Conservation (phyloP, 2,329 filamentous ascomycete genomes). For the Phialophora expanda region DNA sequence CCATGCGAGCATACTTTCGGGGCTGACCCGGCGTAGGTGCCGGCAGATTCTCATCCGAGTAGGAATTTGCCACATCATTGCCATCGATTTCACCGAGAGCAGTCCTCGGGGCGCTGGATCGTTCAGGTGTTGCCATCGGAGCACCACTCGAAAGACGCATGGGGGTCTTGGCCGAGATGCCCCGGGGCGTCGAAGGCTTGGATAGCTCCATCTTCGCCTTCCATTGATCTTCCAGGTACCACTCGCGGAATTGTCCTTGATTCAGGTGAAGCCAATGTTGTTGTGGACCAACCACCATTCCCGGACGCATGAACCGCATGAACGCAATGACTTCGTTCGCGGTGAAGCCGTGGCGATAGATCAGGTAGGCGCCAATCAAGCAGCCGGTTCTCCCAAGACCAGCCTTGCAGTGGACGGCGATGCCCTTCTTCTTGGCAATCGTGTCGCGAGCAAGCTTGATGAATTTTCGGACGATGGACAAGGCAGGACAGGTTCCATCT, state of each 20-base stretch:
- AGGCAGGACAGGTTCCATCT: constrained; percentile 90
- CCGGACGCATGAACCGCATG: constrained; percentile 98
- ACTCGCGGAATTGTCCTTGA: constrained; percentile 95
- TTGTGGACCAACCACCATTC: constrained; percentile 98
- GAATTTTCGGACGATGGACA: constrained; percentile 90
- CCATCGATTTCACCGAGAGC: constrained; percentile 94
- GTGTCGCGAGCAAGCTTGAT: constrained; percentile 93
- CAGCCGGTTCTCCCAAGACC: constrained; percentile 94
- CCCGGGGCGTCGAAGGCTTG: constrained; percentile 60
- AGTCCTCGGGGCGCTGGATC: constrained; percentile 61
- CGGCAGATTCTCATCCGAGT: constrained; percentile 89
- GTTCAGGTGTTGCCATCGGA: constrained; percentile 79
- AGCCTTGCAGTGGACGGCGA: constrained; percentile 98
- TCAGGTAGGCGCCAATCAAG: constrained; percentile 94
- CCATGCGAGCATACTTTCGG: constrained; percentile 80
- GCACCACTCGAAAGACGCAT: constrained; percentile 64
- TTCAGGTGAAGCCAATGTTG: constrained; percentile 99
- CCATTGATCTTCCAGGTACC: constrained; percentile 82
- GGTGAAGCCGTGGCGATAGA: constrained; percentile 96
- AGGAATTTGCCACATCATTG: constrained; percentile 65
- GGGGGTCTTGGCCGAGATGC: constrained; percentile 64
- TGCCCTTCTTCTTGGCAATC: constrained; percentile 89
- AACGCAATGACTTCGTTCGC: constrained; percentile 97
- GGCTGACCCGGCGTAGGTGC: constrained; percentile 96
- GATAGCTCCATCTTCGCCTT: constrained; percentile 78